Evolutionary conservation across 1,284 basidiomycete genomes (phyloP).

Genomic region (Irpex rosettiformis): DNA sequence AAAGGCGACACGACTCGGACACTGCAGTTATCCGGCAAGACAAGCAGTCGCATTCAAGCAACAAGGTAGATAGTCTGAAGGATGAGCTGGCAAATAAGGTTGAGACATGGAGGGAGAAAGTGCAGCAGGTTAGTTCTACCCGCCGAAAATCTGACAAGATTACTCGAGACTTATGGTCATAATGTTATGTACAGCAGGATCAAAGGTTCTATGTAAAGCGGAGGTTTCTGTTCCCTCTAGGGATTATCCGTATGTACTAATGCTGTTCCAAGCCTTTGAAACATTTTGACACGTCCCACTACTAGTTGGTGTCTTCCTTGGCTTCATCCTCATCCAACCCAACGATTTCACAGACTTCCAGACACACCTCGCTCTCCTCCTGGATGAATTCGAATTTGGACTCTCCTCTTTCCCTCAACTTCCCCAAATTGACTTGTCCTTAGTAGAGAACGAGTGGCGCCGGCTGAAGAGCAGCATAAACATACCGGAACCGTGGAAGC

Average conservation of each 20-base stretch:
- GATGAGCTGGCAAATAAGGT: conserved; percentile 14
- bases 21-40: conserved; percentile 5
- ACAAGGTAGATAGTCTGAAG: conserved; percentile 10
- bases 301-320: conserved; percentile 64
- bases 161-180: not conserved
- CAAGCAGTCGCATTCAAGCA: not conserved
- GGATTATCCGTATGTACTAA: conserved; percentile 40
- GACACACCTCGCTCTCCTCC: conserved; percentile 35
- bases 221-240: conserved; percentile 45
- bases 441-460: conserved; percentile 66
- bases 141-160: not conserved
- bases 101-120: conserved; percentile 12
- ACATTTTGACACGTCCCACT: conserved; percentile 25
- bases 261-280: conserved; percentile 10
- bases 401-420: conserved; percentile 52
- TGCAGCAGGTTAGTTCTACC: conserved; percentile 7
- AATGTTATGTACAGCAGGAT: not conserved
- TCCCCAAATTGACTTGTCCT: conserved; percentile 53
- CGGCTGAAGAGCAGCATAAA: conserved; percentile 58
- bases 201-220: conserved; percentile 31
- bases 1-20: conserved; percentile 13
- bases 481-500: conserved; percentile 75
- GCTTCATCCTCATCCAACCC: conserved; percentile 58
- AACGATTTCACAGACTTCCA: conserved; percentile 50
- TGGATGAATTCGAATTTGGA: conserved; percentile 44